Evolutionary conservation across 352 stramenopile genomes (phyloP), one percentile per base, ranked within the genome.

Genomic region (Phytophthora agathidicida): DNA sequence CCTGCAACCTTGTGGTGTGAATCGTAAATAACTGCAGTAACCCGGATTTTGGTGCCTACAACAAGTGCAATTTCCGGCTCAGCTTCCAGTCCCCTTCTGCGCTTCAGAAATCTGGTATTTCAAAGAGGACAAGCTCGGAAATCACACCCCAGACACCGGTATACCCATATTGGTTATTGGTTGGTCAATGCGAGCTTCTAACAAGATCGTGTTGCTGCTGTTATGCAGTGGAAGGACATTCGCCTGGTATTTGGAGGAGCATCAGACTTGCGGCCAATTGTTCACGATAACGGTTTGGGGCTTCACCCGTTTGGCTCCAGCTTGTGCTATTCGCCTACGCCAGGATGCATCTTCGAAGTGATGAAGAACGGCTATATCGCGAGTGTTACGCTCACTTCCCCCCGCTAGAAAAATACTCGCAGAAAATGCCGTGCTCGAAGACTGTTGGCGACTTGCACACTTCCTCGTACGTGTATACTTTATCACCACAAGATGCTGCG

Each of bases 61-160:
- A 91, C 58, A 95, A 95, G 53, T 95, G 83, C 68, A 95, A 95
- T 46, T 95, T 90, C 33, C 74, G 65, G 14, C 50, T 95, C 35
- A 79, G 63, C 45, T 86, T 93, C 35, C 68, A 80, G 23, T 76
- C 63, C 6, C 53, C 68, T 5, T 28, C 64, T 22, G 65, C 68
- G 38, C 59, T 78, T 10, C 72, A 85, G 36, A 78, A 82, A 35
- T 80, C 74, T 16, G 65, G 51, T 0, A 51, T 79, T 27, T 80
- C 74, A 49, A 85, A 87, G 52, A 66, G 55, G 30, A 65, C 68
- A 0, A 75, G 72, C 16, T 62, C 72, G 1, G 63, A 76, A 37
- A 83, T 93, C 24, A 89, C 82, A 3, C 74, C 86, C 2, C 77
- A 93, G 54, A 95, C 77, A 24, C 57, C 72, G 14, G 86, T 92